phyloP scores from a whole-genome alignment of 116 monocot species.

The Phalaenopsis hybrid region DNA sequence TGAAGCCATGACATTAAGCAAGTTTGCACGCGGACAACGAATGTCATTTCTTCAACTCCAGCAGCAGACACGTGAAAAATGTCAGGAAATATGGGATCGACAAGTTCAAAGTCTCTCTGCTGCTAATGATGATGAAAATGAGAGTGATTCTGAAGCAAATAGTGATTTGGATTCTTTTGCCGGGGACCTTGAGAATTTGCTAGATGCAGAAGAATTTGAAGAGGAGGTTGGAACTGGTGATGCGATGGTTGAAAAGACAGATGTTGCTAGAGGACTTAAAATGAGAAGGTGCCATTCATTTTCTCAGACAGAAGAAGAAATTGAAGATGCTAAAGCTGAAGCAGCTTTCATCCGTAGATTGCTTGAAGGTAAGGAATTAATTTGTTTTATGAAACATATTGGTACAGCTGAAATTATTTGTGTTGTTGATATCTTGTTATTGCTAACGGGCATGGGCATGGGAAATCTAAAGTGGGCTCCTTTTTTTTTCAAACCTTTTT shows the following conservation, averaged over 20 bases:
- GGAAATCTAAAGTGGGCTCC: neutral
- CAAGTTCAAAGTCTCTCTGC: constrained; percentile 90
- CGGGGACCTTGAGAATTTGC: constrained; percentile 96
- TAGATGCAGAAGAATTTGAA: constrained; percentile 92
- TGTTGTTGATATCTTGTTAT: neutral
- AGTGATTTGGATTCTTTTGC: constrained; percentile 99
- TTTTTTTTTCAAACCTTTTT: too few species aligned
- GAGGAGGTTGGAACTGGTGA: constrained; percentile 49
- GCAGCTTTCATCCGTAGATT: constrained; percentile 53
- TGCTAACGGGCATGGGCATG: neutral
- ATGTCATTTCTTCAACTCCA: constrained; percentile 99
- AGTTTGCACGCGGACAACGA: constrained; percentile 92
- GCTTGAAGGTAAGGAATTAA: constrained; percentile 60
- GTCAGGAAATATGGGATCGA: constrained; percentile 98
- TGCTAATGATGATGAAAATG: constrained; percentile 70
- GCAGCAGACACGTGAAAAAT: constrained; percentile 95
- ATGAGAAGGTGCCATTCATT: constrained; percentile 78
- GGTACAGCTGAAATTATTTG: neutral
- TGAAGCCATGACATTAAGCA: constrained; percentile 71
- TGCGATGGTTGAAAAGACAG: constrained; percentile 46
- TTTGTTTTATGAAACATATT: neutral
- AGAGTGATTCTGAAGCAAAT: constrained; percentile 75
- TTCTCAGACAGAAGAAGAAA: constrained; percentile 73
- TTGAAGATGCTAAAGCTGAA: constrained; percentile 84
- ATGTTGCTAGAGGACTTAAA: constrained; percentile 71